Evolutionary conservation across 371 early-diverging fungal species (phyloP).

Genomic region (Batkoa obscura): DNA sequence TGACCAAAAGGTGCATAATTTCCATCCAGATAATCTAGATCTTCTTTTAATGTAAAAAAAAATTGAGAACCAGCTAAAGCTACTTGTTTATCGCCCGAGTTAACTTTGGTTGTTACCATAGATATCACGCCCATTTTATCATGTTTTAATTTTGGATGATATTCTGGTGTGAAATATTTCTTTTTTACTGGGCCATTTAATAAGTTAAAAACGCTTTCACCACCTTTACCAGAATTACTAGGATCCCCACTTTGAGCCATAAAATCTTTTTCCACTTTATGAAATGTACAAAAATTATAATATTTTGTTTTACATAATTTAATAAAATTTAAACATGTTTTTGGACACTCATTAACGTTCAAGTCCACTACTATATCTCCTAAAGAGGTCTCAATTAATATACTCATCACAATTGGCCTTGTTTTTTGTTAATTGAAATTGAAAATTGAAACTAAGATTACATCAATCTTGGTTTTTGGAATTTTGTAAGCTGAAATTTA

Average conservation of each 20-base stretch:
- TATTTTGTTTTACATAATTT: constrained; percentile 87
- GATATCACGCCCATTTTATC: constrained; percentile 60
- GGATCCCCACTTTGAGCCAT: constrained; percentile 82
- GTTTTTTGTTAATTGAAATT: too few species aligned
- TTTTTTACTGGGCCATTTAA: constrained; percentile 18
- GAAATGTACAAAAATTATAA: constrained; percentile 76
- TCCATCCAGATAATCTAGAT: constrained; percentile 83
- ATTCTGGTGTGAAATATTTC: constrained; percentile 65
- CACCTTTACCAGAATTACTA: constrained; percentile 59
- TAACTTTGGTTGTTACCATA: constrained; percentile 44
- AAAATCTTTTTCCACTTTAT: constrained; percentile 73
- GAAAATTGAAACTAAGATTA: too few species aligned
- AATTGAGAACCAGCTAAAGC: constrained; percentile 76
- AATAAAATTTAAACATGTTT: constrained; percentile 66
- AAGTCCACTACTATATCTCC: constrained; percentile 93
- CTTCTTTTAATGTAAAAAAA: constrained; percentile 80
- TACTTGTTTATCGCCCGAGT: constrained; percentile 16
- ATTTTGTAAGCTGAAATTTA: too few species aligned
- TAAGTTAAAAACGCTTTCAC: constrained; percentile 50
- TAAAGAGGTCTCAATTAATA: constrained; percentile 74
- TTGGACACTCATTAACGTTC: constrained; percentile 50
- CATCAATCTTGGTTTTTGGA: too few species aligned
- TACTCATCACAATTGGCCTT: too few species aligned
- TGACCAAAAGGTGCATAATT: constrained; percentile 93
- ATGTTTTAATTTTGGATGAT: constrained; percentile 75